These are phyloP conservation scores for Colletotrichum kahawae DNA, from an alignment of 2,329 filamentous ascomycete genomes.

Conservation along the genomic window DNA sequence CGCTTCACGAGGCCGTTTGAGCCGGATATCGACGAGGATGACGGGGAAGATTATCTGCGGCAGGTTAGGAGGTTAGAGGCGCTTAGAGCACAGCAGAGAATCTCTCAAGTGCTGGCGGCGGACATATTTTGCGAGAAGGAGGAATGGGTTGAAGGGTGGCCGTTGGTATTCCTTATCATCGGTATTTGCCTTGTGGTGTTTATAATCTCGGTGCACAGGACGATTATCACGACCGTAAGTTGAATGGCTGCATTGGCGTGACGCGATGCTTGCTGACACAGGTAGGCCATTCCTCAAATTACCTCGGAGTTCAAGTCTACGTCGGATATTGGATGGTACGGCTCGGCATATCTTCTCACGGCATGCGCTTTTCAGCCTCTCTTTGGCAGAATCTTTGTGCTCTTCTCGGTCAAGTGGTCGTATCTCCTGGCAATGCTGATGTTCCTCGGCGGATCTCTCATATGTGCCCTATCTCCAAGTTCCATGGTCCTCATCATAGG, in stretches of 20 bases:
- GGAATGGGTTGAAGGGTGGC: conserved; percentile 6
- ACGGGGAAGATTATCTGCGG: neutral
- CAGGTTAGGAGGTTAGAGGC: neutral
- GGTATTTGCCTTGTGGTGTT: conserved; percentile 15
- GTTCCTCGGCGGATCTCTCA: conserved; percentile 5
- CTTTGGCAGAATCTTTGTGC: conserved; percentile 35
- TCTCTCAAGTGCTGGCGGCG: neutral
- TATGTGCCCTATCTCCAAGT: conserved; percentile 11
- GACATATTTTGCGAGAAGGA: neutral
- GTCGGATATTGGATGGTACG: conserved; percentile 53
- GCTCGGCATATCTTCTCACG: conserved; percentile 43
- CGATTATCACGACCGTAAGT: conserved; percentile 10
- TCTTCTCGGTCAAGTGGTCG: conserved; percentile 41
- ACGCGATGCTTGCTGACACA: neutral
- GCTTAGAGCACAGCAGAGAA: neutral
- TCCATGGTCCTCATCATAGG: conserved; percentile 13
- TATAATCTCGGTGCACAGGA: conserved; percentile 4
- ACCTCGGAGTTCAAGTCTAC: conserved; percentile 42
- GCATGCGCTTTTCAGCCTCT: conserved; percentile 27
- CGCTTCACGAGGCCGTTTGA: conserved; percentile 16
- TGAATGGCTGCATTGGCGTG: neutral
- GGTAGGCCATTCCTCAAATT: conserved; percentile 44
- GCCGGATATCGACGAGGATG: conserved; percentile 7
- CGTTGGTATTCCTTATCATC: neutral
- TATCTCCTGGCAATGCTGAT: conserved; percentile 17